Base-by-base conservation (phyloP, 1,284 basidiomycete species). In the Termitomyces sp. region DNA sequence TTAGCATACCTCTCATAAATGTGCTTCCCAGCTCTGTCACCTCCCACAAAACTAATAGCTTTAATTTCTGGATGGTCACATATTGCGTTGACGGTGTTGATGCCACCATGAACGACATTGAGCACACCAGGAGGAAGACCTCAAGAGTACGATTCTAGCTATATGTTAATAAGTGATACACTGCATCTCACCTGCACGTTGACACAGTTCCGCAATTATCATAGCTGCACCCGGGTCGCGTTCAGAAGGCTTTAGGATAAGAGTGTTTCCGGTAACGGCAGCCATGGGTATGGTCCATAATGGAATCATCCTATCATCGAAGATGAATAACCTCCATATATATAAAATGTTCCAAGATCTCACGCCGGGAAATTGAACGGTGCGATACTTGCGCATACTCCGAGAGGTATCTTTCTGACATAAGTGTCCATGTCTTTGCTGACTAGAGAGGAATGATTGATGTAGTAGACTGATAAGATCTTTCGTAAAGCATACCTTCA, bases 361-460 rank as follows among this genome's bases (percentile, higher is more conserved):
- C 68, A 91, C 88, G 92, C 92, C 53, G 92, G 92, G 72, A 94
- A 95, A 69, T 95, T 95, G 77, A 94, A 96, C 8, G 94, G 94
- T 28, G 90, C 86, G 43, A 97, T 85, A 61, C 94, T 87, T 56
- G 90, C 81, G 60, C 88, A 91, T 36, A 92, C 88, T 58, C 90
- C 89, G 19, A 94, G 73, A 4, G 92, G 90, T 34, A 91, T 70
- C 58, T 83, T 82, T 44, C 93, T 81, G 21, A 88, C 87, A 58
- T 91, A 87, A 8, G 96, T 98, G 69, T 98, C 96, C 96, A 98
- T 99, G 67, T 98, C 94, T 71, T 88, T 94, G 71, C 90, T 91
- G 7, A 96, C 93, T 88, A 57, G 13, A 50, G 28, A 49, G n/a
- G 47, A 56, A 34, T 24, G 43, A 58, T 40, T 38, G 24, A 9